Percentiles rank a stretch among this genome's conserved stretches.
Conservation (phyloP, 768 basidiomycete genomes). For the Tremella yokohamensis region DNA sequence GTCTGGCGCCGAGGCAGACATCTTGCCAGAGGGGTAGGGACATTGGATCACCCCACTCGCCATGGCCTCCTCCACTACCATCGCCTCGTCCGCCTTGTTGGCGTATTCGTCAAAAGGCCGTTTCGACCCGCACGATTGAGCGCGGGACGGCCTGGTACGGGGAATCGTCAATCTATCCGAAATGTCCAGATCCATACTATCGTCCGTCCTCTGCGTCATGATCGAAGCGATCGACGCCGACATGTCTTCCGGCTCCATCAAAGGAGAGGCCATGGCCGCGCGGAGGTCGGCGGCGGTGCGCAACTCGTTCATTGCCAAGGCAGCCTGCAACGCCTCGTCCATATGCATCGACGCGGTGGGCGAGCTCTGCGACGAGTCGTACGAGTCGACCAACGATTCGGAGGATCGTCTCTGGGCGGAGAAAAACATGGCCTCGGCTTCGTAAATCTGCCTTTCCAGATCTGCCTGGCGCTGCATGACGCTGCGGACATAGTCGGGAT, state of each 20-base stretch:
- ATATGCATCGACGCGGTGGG: constrained; percentile 12
- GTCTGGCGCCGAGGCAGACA: constrained; percentile 25
- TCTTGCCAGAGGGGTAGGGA: constrained; percentile 11
- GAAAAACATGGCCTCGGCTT: constrained; percentile 20
- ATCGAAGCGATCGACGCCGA: constrained; percentile 2
- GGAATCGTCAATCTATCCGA: not conserved
- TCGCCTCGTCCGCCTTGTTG: constrained; percentile 39
- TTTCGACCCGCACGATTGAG: constrained; percentile 42
- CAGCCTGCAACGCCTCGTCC: not conserved
- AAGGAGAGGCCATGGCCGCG: constrained; percentile 36
- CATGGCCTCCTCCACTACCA: constrained; percentile 44
- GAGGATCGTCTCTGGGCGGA: constrained; percentile 7
- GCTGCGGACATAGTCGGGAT: constrained; percentile 34
- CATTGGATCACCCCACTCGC: constrained; percentile 30
- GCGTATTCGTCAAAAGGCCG: constrained; percentile 39
- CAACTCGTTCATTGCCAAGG: no score
- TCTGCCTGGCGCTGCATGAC: constrained; percentile 45
- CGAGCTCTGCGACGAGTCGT: constrained; percentile 22
- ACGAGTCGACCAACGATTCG: constrained; percentile 15
- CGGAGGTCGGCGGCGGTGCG: constrained; percentile 28
- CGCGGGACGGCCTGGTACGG: constrained; percentile 28
- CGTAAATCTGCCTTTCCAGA: constrained; percentile 29
- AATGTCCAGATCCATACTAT: constrained; percentile 3
- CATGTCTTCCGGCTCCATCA: constrained; percentile 15
- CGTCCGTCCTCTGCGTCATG: not conserved